Base-by-base conservation (phyloP, 2,329 filamentous ascomycete species). In the Fusarium mexicanum region DNA sequence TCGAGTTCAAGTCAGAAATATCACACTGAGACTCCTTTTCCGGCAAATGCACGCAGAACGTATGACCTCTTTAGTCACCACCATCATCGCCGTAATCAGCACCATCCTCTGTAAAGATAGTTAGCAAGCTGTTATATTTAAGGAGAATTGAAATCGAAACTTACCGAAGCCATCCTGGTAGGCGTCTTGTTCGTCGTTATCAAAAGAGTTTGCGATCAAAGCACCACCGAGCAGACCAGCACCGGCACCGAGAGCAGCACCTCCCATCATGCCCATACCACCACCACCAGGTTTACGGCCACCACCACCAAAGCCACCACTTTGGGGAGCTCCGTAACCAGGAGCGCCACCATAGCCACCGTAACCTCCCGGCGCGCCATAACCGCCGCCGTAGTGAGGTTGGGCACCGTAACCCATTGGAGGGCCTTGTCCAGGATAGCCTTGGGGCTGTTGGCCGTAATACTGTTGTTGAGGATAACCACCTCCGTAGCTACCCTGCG, bases 221-320 rank as follows among this genome's bases (percentile, higher is more conserved):
- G 90, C 89, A 63, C 95, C 95, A 76, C 94, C 95, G 3, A 98
- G 78, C 80, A 98, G 79, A 81, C 95, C 95, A 72, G 92, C 95
- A 75, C 94, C 95, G 8, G 94, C 82, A 84, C 95, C 95, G 48
- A 97, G 85, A 29, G 93, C 93, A 14, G 92, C 90, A 59, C 91
- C 94, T 54, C 93, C 94, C 4, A 87, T 90, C 68, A 89, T 87
- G n/a, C 94, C 93, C 84, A 96, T 80, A 26, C 82, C 81, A 50
- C 82, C 83, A 33, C 85, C 84, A 58, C 82, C 81, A 53, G 81
- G 75, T 77, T 85, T 86, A 68, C 84, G 86, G 11, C 71, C 71
- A 50, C 70, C 66, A 18, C 61, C 50, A 20, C 67, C 64, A 20
- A 58, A 73, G 37, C 65, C 84, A 81, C 70, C 81, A 78, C 68